Conservation (phyloP, 768 basidiomycete species). For the Ramaria sp. region DNA sequence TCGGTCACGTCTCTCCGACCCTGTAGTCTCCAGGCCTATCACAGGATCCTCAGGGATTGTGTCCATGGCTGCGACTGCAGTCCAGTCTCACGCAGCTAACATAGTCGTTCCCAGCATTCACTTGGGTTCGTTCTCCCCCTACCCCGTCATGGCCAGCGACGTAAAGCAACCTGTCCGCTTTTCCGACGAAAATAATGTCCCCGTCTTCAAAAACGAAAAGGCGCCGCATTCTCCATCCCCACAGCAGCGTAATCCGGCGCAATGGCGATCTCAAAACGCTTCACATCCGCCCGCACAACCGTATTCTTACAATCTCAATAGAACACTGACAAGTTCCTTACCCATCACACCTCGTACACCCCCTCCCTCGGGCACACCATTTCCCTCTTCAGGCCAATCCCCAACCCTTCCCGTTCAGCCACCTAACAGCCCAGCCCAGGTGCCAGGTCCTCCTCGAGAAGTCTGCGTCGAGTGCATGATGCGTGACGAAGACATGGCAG, state of each 20-base stretch:
- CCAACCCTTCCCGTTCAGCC: conserved; percentile 11
- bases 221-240: neutral
- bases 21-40: neutral
- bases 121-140: conserved; percentile 14
- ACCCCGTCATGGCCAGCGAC: neutral
- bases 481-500: conserved; percentile 97
- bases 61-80: neutral
- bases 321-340: neutral
- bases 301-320: neutral
- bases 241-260: neutral
- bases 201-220: neutral
- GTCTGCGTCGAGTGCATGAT: conserved; percentile 96
- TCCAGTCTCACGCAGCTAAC: conserved; percentile 1
- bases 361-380: neutral
- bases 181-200: neutral
- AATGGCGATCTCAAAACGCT: conserved; percentile 2
- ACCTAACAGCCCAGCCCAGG: conserved; percentile 13
- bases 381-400: conserved; percentile 8
- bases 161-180: neutral
- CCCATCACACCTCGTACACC: neutral
- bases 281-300: conserved; percentile 1
- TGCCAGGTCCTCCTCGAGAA: conserved; percentile 31
- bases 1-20: neutral
- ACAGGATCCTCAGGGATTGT: neutral
- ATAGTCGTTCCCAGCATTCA: conserved; percentile 15